Conservation (phyloP, 306 rosid species). For the Prunus salicina region DNA sequence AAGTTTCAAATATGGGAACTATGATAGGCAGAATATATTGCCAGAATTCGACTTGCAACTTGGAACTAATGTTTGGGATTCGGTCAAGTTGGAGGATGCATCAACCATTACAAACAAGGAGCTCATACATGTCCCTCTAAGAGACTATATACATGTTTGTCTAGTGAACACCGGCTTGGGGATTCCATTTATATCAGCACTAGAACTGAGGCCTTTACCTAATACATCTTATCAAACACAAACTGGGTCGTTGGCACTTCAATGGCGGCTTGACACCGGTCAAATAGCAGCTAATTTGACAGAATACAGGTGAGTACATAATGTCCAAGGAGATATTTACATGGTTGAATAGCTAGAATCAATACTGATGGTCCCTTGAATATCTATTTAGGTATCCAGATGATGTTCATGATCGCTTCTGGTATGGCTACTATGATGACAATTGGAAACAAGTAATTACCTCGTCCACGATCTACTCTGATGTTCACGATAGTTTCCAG, state of each 20-base stretch:
- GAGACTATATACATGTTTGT: conserved; percentile 34
- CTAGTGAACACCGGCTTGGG: conserved; percentile 40
- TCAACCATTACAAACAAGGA: not conserved
- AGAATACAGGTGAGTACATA: not conserved
- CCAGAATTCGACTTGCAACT: conserved; percentile 38
- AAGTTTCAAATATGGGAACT: conserved; percentile 38
- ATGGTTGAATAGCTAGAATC: no score
- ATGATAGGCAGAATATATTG: conserved; percentile 21
- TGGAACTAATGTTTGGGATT: conserved; percentile 40
- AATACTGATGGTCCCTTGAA: no score
- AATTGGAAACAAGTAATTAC: conserved; percentile 6
- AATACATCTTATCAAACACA: conserved; percentile 13
- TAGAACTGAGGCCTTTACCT: conserved; percentile 38
- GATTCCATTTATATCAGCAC: conserved; percentile 40
- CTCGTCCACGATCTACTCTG: not conserved
- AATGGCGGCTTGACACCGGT: conserved; percentile 24
- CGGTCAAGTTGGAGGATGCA: not conserved
- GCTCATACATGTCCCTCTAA: conserved; percentile 27
- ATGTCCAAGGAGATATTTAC: no score
- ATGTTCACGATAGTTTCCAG: not conserved
- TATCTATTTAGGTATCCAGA: conserved; percentile 23
- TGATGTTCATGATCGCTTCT: conserved; percentile 42
- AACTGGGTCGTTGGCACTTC: not conserved
- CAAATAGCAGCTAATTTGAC: not conserved
- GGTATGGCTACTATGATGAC: not conserved